A percentile compares a stretch with the other conserved stretches of the same genome.
Evolutionary conservation across 805 yeast genomes (phyloP).

Genomic region (Kazachstania martiniae): DNA sequence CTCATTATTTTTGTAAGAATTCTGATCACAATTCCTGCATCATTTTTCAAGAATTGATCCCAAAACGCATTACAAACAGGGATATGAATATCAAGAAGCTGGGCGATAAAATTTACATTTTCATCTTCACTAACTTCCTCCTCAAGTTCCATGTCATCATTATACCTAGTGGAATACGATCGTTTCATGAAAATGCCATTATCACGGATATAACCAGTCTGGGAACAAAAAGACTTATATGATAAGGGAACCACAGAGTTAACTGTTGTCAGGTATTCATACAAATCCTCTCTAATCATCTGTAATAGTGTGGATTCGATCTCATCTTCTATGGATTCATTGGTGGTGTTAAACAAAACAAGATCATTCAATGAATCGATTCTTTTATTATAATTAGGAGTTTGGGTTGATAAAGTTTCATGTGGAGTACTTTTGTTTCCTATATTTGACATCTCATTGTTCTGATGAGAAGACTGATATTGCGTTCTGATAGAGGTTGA

Average conservation of each 20-base stretch:
- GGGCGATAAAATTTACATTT: conserved; percentile 8
- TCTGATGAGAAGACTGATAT: neutral
- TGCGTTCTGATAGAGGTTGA: neutral
- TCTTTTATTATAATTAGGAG: neutral
- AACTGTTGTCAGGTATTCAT: conserved; percentile 11
- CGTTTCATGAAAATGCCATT: conserved; percentile 7
- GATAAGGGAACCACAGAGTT: conserved; percentile 11
- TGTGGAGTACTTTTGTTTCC: neutral
- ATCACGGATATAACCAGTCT: conserved; percentile 7
- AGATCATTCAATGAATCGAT: neutral
- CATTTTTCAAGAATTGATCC: conserved; percentile 9
- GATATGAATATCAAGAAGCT: conserved; percentile 11
- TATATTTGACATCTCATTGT: neutral
- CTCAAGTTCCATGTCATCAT: neutral
- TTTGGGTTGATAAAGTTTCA: neutral
- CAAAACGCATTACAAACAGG: conserved; percentile 16
- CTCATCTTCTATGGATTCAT: conserved; percentile 1
- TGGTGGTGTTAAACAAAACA: neutral
- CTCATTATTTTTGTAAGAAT: conserved; percentile 7
- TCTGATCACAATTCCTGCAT: conserved; percentile 7
- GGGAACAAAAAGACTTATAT: conserved; percentile 10
- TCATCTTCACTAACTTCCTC: neutral
- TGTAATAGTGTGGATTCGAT: conserved; percentile 2
- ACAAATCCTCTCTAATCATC: conserved; percentile 10
- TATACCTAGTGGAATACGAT: too few species aligned